These are phyloP conservation scores for Suhomyces pyralidae DNA, from an alignment of 805 yeast species.

Conservation along the genomic window DNA sequence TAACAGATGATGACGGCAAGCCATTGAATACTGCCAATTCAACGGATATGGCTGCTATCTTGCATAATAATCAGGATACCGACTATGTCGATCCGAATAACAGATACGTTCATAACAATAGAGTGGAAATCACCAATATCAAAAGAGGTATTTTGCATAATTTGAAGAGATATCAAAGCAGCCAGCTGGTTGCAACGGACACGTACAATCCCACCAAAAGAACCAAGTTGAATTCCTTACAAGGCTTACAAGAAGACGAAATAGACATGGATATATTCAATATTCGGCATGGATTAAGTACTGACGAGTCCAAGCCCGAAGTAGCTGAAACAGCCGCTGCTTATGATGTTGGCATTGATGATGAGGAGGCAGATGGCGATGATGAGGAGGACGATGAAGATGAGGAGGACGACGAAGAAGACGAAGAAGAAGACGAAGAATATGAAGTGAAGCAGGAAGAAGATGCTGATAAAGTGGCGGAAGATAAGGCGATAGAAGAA, in stretches of 20 bases:
- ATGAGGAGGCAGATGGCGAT: constrained; percentile 3
- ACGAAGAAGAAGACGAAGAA: constrained; percentile 8
- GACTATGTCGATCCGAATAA: constrained; percentile 23
- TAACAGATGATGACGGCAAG: not conserved
- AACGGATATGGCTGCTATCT: constrained; percentile 3
- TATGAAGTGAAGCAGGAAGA: constrained; percentile 1
- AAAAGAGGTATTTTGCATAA: constrained; percentile 15
- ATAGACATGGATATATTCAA: constrained; percentile 22
- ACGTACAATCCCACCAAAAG: constrained; percentile 1
- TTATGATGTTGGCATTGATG: not conserved
- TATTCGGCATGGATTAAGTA: constrained; percentile 11
- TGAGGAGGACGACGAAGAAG: constrained; percentile 6
- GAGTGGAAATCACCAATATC: constrained; percentile 30
- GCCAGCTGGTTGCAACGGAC: constrained; percentile 2
- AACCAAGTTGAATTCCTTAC: constrained; percentile 14
- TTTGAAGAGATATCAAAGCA: not conserved
- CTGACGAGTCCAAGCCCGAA: not conserved
- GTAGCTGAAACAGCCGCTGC: not conserved
- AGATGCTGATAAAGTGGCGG: not conserved
- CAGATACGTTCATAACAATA: constrained; percentile 24
- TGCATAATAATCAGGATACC: constrained; percentile 13
- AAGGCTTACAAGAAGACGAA: constrained; percentile 22
- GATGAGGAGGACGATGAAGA: constrained; percentile 7
- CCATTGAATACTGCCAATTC: constrained; percentile 4
- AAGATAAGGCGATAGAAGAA: constrained; percentile 7